These are phyloP conservation scores for Paramecium tetraurelia DNA, from an alignment of 73 alveolate genomes.

Conservation along the genomic window DNA sequence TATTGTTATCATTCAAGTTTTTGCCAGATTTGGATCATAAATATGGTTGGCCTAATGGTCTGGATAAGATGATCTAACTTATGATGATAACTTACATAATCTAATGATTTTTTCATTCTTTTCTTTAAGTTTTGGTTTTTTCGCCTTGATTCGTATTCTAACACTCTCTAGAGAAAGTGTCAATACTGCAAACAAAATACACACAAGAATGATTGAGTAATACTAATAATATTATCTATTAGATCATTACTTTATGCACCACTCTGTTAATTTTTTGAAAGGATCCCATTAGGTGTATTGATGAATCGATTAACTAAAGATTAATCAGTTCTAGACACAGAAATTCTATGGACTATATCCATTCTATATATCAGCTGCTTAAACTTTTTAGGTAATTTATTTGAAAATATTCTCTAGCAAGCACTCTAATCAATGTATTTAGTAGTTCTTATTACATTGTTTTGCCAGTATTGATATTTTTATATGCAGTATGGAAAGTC, in stretches of 20 bases:
- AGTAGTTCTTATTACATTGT: slow-evolving; percentile 43
- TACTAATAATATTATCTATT: slow-evolving; percentile 57
- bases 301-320: slow-evolving; percentile 93
- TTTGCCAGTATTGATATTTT: not conserved
- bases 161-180: not conserved
- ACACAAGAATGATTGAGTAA: slow-evolving; percentile 64
- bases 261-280: slow-evolving; percentile 89
- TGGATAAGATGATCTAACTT: not conserved
- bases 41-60: slow-evolving; percentile 59
- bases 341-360: slow-evolving; percentile 14
- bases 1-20: not conserved
- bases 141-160: slow-evolving; percentile 23
- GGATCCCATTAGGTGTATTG: slow-evolving; percentile 94
- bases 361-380: not conserved
- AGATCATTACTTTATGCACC: slow-evolving; percentile 81
- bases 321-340: slow-evolving; percentile 59
- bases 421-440: slow-evolving; percentile 10
- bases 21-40: slow-evolving; percentile 12
- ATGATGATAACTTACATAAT: not conserved
- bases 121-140: slow-evolving; percentile 39
- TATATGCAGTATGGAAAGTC: slow-evolving; percentile 28
- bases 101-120: slow-evolving; percentile 19
- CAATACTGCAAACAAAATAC: slow-evolving; percentile 46
- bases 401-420: not conserved
- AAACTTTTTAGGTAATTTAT: not conserved